Evolutionary conservation across 1,139 yeast species (phyloP), one percentile per base, ranked within the genome.

Genomic region (Hansenula sp.): DNA sequence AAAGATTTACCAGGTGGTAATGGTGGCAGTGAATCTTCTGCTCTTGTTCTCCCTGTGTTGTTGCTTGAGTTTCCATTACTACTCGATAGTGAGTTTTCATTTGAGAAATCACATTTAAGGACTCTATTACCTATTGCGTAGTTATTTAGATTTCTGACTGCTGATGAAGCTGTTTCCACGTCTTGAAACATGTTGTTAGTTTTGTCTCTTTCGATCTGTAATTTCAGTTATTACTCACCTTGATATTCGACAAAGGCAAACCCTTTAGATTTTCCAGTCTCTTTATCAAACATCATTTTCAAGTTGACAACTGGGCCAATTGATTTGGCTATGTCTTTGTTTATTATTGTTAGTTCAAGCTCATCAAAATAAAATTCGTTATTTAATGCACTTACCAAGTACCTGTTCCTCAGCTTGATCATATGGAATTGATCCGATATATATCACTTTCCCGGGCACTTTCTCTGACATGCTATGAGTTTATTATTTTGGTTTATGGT

Each of bases 381-480:
- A 30, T 4, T 14, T 9, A 28, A 17, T 55, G 32, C 51, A 48
- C 40, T 63, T 44, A 46, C 64, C 62, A 48, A 79, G 64, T 20
- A 90, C 84, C 61, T 90, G 97, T 54, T 88, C 96, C 60, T 90
- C 97, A 0, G 96, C 85, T 56, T 82, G 80, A 53, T 82, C 88
- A 52, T 74, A 81, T 2, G 89, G 89, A 24, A 82, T 79, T 3
- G 81, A 75, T 2, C 87, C 85, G 24, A 81, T 71, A 51, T 77
- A 77, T 5, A 80, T 75, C 27, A 73, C 75, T 44, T 65, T 56
- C 4, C 73, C 62, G 1, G 73, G 73, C 10, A 57, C 52, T 39
- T 56, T 62, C 32, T 55, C 50, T 12, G 50, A 41, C 57, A 52
- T 52, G 20, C n/a, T 18, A 7, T 6, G 16, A 21, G 18, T 9